Evolutionary conservation across 305 asterid species (phyloP).

Genomic region (Solanum hybrid): DNA sequence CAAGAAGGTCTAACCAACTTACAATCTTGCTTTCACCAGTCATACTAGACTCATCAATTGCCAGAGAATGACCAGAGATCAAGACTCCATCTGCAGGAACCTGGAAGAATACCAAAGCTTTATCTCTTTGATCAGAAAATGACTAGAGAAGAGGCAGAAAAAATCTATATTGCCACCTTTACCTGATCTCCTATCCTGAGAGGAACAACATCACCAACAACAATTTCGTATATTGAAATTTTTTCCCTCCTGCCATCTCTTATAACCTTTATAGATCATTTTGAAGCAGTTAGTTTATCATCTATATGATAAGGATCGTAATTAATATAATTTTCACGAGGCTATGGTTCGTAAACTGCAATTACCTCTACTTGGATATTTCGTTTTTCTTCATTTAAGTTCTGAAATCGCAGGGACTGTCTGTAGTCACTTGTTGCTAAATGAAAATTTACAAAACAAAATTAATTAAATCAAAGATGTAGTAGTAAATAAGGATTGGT

Average conservation of each 20-base stretch:
- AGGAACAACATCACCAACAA: constrained; percentile 89
- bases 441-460: constrained; percentile 14
- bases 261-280: constrained; percentile 43
- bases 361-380: constrained; percentile 84
- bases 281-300: not conserved
- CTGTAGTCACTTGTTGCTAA: constrained; percentile 88
- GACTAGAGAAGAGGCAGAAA: constrained; percentile 7
- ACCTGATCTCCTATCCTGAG: constrained; percentile 97
- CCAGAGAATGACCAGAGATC: constrained; percentile 78
- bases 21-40: constrained; percentile 99
- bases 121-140: constrained; percentile 5
- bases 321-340: not conserved
- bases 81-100: constrained; percentile 92
- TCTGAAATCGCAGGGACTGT: constrained; percentile 90
- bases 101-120: constrained; percentile 28
- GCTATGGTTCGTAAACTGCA: constrained; percentile 2
- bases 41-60: constrained; percentile 98
- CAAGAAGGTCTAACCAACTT: constrained; percentile 44
- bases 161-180: not conserved
- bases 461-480: not conserved
- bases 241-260: constrained; percentile 83
- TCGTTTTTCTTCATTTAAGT: constrained; percentile 83
- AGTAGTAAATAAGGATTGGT: constrained; percentile 2
- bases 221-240: constrained; percentile 80
- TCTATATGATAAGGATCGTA: not conserved